Conservation (phyloP, 1,284 basidiomycete genomes). For the Rhizoctonia solani region DNA sequence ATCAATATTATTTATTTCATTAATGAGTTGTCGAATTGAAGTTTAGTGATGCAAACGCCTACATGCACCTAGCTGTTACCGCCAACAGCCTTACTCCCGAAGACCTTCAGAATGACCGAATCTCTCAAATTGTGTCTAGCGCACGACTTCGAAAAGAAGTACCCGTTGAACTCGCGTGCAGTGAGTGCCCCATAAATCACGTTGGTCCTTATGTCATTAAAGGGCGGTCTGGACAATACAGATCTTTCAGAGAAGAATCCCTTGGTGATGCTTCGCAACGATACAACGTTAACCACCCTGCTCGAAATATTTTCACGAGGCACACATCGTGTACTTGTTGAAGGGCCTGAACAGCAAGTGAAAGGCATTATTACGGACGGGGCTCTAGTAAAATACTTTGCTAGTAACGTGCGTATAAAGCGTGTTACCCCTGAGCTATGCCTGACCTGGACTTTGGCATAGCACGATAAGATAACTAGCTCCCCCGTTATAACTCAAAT, state of each 20-base stretch:
- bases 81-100: constrained; percentile 65
- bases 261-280: constrained; percentile 61
- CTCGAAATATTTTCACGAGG: constrained; percentile 68
- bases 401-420: constrained; percentile 14
- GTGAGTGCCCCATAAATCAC: constrained; percentile 51
- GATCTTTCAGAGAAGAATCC: constrained; percentile 83
- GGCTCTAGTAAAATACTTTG: constrained; percentile 36
- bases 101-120: constrained; percentile 61
- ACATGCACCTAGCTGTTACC: constrained; percentile 75
- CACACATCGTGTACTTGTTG: constrained; percentile 57
- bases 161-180: constrained; percentile 72
- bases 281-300: constrained; percentile 64
- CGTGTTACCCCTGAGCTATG: background rate
- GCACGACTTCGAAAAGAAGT: constrained; percentile 67
- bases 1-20: background rate
- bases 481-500: constrained; percentile 24
- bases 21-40: constrained; percentile 42
- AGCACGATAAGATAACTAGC: constrained; percentile 27
- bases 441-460: background rate
- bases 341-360: constrained; percentile 30
- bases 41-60: constrained; percentile 82
- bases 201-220: constrained; percentile 5
- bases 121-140: constrained; percentile 68
- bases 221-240: constrained; percentile 45
- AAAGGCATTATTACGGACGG: constrained; percentile 38